These are phyloP conservation scores for Sugiyamaella novakii DNA, from an alignment of 1,139 yeast species.

Conservation along the genomic window DNA sequence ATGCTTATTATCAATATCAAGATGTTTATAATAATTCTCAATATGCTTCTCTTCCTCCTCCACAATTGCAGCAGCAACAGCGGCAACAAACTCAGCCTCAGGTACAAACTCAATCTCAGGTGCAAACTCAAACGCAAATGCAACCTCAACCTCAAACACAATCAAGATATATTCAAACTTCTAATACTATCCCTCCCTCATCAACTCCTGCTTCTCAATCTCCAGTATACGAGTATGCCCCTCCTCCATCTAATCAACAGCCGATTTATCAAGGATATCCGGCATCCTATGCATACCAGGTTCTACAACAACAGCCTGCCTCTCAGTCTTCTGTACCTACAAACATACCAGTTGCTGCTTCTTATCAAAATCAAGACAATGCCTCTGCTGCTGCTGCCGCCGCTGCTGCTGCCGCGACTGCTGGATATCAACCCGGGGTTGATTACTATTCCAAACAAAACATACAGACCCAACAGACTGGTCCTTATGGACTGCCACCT, in stretches of 20 bases:
- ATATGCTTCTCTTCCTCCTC: conserved; percentile 14
- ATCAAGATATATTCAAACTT: conserved; percentile 1
- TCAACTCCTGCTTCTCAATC: conserved; percentile 12
- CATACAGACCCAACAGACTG: conserved; percentile 7
- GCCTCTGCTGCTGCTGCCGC: conserved; percentile 1
- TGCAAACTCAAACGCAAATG: background rate
- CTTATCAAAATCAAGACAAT: background rate
- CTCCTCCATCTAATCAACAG: conserved; percentile 9
- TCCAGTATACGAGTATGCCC: conserved; percentile 14
- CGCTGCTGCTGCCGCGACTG: background rate
- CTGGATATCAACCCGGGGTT: background rate
- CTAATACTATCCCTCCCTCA: background rate
- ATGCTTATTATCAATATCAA: conserved; percentile 12
- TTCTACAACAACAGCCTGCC: conserved; percentile 13
- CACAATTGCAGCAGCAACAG: conserved; percentile 17
- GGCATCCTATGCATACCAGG: conserved; percentile 12
- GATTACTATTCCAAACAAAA: background rate
- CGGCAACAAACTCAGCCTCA: conserved; percentile 6
- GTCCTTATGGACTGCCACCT: conserved; percentile 14
- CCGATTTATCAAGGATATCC: conserved; percentile 15
- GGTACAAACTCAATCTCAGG: conserved; percentile 1
- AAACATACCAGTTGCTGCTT: background rate
- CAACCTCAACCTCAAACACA: conserved; percentile 1
- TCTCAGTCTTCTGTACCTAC: conserved; percentile 1
- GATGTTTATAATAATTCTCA: conserved; percentile 4